Evolutionary conservation across 768 basidiomycete genomes (phyloP), one percentile per base, ranked within the genome.

Genomic region (Tephrocybe rancida): DNA sequence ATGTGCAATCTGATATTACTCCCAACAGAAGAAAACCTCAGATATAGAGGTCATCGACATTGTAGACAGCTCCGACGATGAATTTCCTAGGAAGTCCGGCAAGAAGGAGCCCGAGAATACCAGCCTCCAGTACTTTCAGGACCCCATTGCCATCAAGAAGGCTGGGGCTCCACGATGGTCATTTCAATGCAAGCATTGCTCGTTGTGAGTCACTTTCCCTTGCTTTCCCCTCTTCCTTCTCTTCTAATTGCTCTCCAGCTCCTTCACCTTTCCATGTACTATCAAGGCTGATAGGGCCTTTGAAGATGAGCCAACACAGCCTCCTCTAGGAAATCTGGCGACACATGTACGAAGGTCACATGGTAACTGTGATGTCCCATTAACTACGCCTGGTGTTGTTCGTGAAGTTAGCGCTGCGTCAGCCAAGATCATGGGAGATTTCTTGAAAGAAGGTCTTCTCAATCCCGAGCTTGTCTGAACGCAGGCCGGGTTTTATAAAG

Each of bases 381-480:
- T 26, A 27, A 41, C 44, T 25, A 43, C 41, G 19, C 8, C 38
- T 22, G 29, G 39, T 19, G 22, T 41, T 32, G 32, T 39, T 19
- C 46, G 32, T 50, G 43, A 44, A 35, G 42, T 49, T 39, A 39
- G 21, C 34, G 47, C 37, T 24, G 51, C 51, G 32, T 54, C 37
- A 38, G 54, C 51, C 5, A 55, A 61, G 43, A 54, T 63, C 29
- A 63, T 63, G 62, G 56, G 50, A 22, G 49, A 47, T 16, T 63
- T 54, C 41, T 42, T 62, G 14, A 44, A 32, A 26, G 50, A 60
- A 27, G 59, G 59, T 10, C 32, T 58, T 37, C 51, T 62, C 35
- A 58, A 60, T 48, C 61, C 61, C 7, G 49, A 26, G n/a, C 47
- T 56, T 53, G 41, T 47, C 18, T 9, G 52, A 19, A 64, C 57